Evolutionary conservation across 805 yeast genomes (phyloP).

Genomic region (Candida caryicola): DNA sequence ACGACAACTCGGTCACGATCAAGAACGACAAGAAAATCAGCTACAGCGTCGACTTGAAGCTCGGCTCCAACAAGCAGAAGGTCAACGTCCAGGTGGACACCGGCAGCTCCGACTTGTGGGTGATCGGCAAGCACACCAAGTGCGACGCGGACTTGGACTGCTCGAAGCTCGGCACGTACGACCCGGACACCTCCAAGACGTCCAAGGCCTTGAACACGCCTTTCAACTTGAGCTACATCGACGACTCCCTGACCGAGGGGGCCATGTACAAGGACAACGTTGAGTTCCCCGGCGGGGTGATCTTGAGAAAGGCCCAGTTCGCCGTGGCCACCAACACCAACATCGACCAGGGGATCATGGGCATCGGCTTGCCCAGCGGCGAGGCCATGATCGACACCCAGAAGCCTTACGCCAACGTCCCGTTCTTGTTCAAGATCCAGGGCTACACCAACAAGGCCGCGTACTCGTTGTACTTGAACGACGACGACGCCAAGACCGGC

Average conservation of each 20-base stretch:
- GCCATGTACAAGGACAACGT: slow-evolving; percentile 6
- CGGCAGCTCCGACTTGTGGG: slow-evolving; percentile 12
- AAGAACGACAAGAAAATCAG: too few species aligned
- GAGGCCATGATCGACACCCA: slow-evolving; percentile 2
- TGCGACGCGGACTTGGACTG: slow-evolving; percentile 4
- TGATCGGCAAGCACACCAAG: slow-evolving; percentile 1
- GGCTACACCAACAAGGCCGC: slow-evolving; percentile 8
- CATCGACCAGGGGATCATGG: slow-evolving; percentile 4
- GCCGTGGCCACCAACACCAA: slow-evolving; percentile 5
- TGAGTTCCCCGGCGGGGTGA: slow-evolving; percentile 4
- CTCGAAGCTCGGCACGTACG: slow-evolving; percentile 4
- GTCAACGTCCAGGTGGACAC: slow-evolving; percentile 12
- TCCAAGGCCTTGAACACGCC: slow-evolving; percentile 1
- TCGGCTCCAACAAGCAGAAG: slow-evolving; percentile 11
- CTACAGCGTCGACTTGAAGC: slow-evolving; percentile 4
- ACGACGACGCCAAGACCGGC: slow-evolving; percentile 12
- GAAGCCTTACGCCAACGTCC: slow-evolving; percentile 10
- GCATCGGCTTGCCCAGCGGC: slow-evolving; percentile 6
- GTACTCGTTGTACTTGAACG: slow-evolving; percentile 16
- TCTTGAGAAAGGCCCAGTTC: slow-evolving; percentile 5
- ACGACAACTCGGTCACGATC: too few species aligned
- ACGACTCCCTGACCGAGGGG: slow-evolving; percentile 4
- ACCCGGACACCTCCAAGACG: slow-evolving; percentile 1
- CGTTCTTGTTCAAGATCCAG: slow-evolving; percentile 8
- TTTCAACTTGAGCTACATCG: slow-evolving; percentile 3